Base-by-base conservation (phyloP, 1,284 basidiomycete species). In the Irpex rosettiformis region DNA sequence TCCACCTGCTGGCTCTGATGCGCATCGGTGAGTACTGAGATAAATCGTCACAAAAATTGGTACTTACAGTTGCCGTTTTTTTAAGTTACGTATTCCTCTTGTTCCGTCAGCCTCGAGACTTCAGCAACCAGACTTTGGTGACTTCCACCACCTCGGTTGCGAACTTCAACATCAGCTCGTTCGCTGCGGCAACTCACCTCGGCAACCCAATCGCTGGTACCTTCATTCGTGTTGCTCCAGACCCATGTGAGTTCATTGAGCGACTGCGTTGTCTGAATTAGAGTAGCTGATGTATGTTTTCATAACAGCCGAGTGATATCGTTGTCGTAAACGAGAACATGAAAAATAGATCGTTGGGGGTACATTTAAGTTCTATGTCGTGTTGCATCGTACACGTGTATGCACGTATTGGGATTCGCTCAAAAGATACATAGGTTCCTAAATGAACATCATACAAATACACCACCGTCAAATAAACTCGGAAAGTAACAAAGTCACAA, bases 1-100 rank as follows among this genome's bases (percentile, higher is more conserved):
- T 1, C 80, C 81, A n/a, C 79, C 78, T 24, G 77, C 76, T 22
- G 80, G 79, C 1, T 80, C 80, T 10, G 75, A 75, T 60, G 72
- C 79, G 16, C 82, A 83, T 66, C 72, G 80, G 81, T 82, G 55
- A 56, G 72, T 64, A 24, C 57, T n/a, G 21, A 18, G 3, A 52
- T 13, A 13, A 21, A 6, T 24, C 3, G 8, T 21, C n/a, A 10
- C 10, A 16, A 21, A 5, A 16, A 49, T 27, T 43, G 16, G 29
- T 53, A 8, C 47, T 57, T 18, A 40, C 49, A 16, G 13, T 3
- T 45, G 13, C 18, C 29, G 42, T 6, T 43, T 45, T 25, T 29
- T 47, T 24, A 5, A 78, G 76, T 47, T 79, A 78, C 58, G 69
- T 73, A 3, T 81, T 81, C 67, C 68, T 82, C 40, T 67, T 81